Base-by-base conservation (phyloP, 345 rosid genomes). In the Schrenkiella parvula region DNA sequence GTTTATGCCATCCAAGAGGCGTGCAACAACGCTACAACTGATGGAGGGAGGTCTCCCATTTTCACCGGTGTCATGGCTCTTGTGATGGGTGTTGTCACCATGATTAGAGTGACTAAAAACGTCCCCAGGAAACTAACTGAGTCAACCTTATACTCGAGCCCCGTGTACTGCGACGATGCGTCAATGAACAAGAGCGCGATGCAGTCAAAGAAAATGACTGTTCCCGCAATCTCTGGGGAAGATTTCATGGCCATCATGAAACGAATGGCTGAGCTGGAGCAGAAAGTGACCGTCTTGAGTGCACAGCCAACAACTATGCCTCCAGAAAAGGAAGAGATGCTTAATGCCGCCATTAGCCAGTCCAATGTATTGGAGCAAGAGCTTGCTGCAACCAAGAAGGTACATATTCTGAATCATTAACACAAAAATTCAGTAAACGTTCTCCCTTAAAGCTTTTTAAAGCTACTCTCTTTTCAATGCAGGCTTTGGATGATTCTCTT, bases 191-290 rank as follows among this genome's bases (percentile, higher is more conserved):
- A 82, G 76, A 71, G 81, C 57, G 65, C 57, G 42, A 71, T 66
- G 57, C 75, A 68, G 44, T 66, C 81, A 63, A 35, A 72, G 43
- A 68, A 76, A 73, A 53, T 75, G 25, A 8, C 80, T 14, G 72
- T 47, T 10, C 73, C 86, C 1, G 61, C 78, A 22, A 67, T 85
- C 79, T 78, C 90, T 15, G 62, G 80, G 5, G 72, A 70, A 10
- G 97, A 93, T 35, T 86, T 80, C 80, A 68, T 86, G 79, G 76
- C 84, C 14, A 80, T 86, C 34, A 74, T 87, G 82, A 89, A 84
- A 60, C 86, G 88, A 72, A 84, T 93, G 96, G 84, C 87, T 59
- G 93, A 89, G 74, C 57, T 93, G 81, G 98, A 91, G 76, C 91
- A 87, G 46, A 86, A 77, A 67, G 84, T 89, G 50, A 71, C 56